phyloP scores from a whole-genome alignment of 176 grass and related monocot species.

The Dendrocalamus sinicus region DNA sequence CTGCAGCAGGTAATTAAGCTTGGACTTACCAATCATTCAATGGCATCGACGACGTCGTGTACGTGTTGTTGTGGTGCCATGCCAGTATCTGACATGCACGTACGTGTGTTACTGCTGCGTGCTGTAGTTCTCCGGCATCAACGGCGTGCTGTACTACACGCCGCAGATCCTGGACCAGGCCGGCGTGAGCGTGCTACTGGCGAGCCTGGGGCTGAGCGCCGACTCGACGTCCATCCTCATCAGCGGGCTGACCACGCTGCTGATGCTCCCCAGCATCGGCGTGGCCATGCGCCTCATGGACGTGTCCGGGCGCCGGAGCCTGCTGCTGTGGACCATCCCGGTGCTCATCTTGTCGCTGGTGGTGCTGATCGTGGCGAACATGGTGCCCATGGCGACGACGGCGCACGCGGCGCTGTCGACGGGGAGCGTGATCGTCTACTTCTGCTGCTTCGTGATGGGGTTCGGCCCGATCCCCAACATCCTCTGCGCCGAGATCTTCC shows the following conservation, averaged over 20 bases:
- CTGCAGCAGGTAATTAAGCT: slow-evolving; percentile 62
- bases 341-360: slow-evolving; percentile 64
- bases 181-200: slow-evolving; percentile 74
- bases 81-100: not conserved
- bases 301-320: slow-evolving; percentile 70
- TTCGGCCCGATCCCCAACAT: slow-evolving; percentile 90
- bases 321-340: slow-evolving; percentile 78
- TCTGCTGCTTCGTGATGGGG: slow-evolving; percentile 93
- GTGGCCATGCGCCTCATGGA: slow-evolving; percentile 97
- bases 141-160: slow-evolving; percentile 90
- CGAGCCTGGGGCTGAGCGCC: slow-evolving; percentile 57
- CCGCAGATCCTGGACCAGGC: slow-evolving; percentile 93
- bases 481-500: slow-evolving; percentile 84
- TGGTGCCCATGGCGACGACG: slow-evolving; percentile 46
- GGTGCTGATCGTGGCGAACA: slow-evolving; percentile 54
- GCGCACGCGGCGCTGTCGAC: slow-evolving; percentile 75
- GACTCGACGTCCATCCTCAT: slow-evolving; percentile 78
- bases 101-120: too few relatives aligned
- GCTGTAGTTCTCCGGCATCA: slow-evolving; percentile 79
- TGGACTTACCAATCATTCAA: too few relatives aligned
- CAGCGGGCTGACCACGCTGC: slow-evolving; percentile 68
- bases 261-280: slow-evolving; percentile 79
- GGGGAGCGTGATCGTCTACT: slow-evolving; percentile 65
- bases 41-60: too few relatives aligned
- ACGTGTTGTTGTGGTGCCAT: too few relatives aligned